Percentiles rank a stretch among this genome's conserved stretches.
phyloP scores from a whole-genome alignment of 306 rosid species.

The Trichosanthes truncata region DNA sequence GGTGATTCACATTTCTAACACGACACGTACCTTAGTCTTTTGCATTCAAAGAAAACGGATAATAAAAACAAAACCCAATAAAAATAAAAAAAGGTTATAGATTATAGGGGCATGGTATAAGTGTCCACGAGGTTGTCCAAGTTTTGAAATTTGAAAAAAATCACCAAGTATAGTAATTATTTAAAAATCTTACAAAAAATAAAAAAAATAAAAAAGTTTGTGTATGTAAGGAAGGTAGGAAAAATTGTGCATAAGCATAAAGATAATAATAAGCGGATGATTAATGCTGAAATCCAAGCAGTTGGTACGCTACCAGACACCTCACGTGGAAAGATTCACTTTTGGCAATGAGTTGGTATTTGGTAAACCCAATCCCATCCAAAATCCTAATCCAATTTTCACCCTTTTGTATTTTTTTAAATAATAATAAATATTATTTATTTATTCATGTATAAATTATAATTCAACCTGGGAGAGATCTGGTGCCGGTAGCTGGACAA shows the following conservation, averaged over 20 bases:
- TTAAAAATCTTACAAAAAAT: background rate
- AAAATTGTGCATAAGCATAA: background rate
- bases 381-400: slow-evolving; percentile 10
- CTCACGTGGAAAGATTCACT: slow-evolving; percentile 16
- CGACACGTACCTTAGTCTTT: too few species aligned
- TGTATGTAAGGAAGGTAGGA: background rate
- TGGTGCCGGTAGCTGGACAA: background rate
- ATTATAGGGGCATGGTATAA: background rate
- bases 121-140: slow-evolving; percentile 2
- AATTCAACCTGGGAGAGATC: background rate
- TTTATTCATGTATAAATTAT: background rate
- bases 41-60: background rate
- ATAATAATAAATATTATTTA: background rate
- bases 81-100: background rate
- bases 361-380: slow-evolving; percentile 15
- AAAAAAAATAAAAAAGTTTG: background rate
- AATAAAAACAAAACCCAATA: background rate
- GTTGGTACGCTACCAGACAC: slow-evolving; percentile 16
- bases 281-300: slow-evolving; percentile 15
- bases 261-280: slow-evolving; percentile 8
- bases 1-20: too few species aligned
- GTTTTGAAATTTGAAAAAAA: background rate
- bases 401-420: background rate
- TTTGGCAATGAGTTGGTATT: background rate
- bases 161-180: background rate